Evolutionary conservation across 495 filamentous ascomycete species (phyloP), one percentile per base, ranked within the genome.

Genomic region (Amniculicola lignicola): DNA sequence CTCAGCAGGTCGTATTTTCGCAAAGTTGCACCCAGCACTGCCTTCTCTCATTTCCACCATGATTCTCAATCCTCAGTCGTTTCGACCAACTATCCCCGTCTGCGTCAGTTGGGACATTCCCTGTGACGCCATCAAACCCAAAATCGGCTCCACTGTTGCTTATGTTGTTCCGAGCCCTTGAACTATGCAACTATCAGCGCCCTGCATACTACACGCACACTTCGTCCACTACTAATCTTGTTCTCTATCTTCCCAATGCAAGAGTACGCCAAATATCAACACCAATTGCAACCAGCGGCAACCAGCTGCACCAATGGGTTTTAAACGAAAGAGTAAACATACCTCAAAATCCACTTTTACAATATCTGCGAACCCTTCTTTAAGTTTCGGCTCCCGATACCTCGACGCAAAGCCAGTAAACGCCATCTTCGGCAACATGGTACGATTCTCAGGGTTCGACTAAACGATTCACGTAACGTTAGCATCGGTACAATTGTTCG

Each of bases 341-440:
- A 81, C 80, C 55, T 76, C 73, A 64, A 95, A 95, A 14, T 85
- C 79, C 5, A 87, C 74, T 18, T 78, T 77, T 4, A 80, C 69
- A 18, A 98, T 79, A 62, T 95, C 89, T 44, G 86, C 76, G 67
- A 96, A 96, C 0, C 93, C 93, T 64, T 98, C 93, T 1, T 76
- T 71, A 6, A 79, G 59, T n/a, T 75, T 75, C 6, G 90, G 93
- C 60, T 84, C 79, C 59, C 80, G 80, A 69, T 85, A 90, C 43
- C 86, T 75, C 9, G 82, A 77, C 12, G 70, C 72, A 61, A 87
- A 98, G 21, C 82, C 77, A 10, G 76, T 80, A 68, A 95, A 96
- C 0, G 93, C 92, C 37, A 93, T 75, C 18, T 78, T 79, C 0
- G 90, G 90, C 4, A 97, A 80, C 1, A 82, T 75, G 1, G 77